phyloP scores from a whole-genome alignment of 2,329 filamentous ascomycete genomes.

The Apiospora arundinis region DNA sequence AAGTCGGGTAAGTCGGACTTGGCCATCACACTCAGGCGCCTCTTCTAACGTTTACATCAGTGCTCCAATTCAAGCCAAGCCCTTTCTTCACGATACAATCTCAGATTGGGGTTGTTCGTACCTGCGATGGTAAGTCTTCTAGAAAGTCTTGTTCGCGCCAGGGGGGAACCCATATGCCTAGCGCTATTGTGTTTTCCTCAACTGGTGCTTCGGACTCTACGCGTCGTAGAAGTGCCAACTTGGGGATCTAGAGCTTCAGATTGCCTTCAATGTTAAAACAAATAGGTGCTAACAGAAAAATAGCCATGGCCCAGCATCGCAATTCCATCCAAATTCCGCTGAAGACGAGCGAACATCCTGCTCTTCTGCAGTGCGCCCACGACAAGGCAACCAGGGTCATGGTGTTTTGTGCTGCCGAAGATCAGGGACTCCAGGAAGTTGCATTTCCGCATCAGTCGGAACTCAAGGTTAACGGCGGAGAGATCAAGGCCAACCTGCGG shows the following conservation, averaged over 20 bases:
- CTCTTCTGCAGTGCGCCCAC: conserved; percentile 60
- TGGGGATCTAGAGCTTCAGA: not conserved
- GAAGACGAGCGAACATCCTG: conserved; percentile 56
- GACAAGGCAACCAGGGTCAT: conserved; percentile 75
- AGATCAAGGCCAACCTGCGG: conserved; percentile 91
- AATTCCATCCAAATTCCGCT: conserved; percentile 55
- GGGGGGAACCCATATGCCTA: not conserved
- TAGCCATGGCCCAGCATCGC: conserved; percentile 62
- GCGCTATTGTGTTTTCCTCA: not conserved
- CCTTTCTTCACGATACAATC: conserved; percentile 82
- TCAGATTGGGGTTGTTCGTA: conserved; percentile 67
- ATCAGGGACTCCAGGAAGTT: conserved; percentile 72
- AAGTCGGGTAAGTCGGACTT: not conserved
- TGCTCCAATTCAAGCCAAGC: conserved; percentile 66
- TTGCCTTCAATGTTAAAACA: not conserved
- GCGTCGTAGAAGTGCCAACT: not conserved
- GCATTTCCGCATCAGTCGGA: conserved; percentile 93
- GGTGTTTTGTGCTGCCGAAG: conserved; percentile 80
- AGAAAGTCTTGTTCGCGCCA: not conserved
- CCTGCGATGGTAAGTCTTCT: conserved; percentile 71
- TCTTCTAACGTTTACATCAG: conserved; percentile 9
- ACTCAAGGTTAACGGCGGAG: conserved; percentile 85
- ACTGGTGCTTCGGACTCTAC: not conserved
- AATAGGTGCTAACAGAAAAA: conserved; percentile 26
- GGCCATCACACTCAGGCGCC: not conserved